These are phyloP conservation scores for Escallonia herrerae DNA, from an alignment of 129 eudicot genomes.

Conservation along the genomic window DNA sequence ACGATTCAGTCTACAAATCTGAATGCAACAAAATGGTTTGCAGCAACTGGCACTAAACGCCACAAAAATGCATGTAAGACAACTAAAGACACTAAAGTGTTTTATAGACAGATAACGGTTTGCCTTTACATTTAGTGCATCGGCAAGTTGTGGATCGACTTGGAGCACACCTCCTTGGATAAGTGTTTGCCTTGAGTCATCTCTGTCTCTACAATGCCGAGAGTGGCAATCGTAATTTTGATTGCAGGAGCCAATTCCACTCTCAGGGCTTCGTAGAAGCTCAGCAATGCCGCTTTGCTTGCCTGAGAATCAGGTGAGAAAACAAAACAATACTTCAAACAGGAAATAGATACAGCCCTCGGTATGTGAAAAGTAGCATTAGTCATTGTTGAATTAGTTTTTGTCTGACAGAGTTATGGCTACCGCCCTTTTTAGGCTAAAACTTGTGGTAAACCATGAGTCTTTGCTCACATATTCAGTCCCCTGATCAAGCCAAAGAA, in stretches of 20 bases:
- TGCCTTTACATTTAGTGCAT: neutral
- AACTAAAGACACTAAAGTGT: neutral
- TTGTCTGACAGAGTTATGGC: too few relatives aligned
- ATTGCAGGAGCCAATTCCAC: conserved; percentile 29
- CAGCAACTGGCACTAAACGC: neutral
- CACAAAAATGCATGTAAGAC: neutral
- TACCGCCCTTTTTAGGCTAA: too few relatives aligned
- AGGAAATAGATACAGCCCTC: too few relatives aligned
- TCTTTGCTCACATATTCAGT: too few relatives aligned
- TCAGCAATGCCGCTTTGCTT: conserved; percentile 53
- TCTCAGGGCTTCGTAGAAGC: conserved; percentile 44
- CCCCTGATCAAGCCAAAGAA: too few relatives aligned
- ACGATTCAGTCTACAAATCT: too few relatives aligned
- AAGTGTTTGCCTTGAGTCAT: conserved; percentile 19
- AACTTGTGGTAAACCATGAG: too few relatives aligned
- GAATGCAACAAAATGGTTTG: too few relatives aligned
- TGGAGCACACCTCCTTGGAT: neutral
- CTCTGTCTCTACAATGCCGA: conserved; percentile 36
- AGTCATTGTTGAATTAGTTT: too few relatives aligned
- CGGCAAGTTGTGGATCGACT: neutral
- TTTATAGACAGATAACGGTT: neutral
- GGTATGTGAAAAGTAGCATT: too few relatives aligned
- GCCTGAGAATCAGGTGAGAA: conserved; percentile 25
- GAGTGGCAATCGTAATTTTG: conserved; percentile 27
- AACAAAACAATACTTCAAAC: too few relatives aligned